These are phyloP conservation scores for Coemansia furcata DNA, from an alignment of 192 early-diverging fungal genomes.

Conservation along the genomic window DNA sequence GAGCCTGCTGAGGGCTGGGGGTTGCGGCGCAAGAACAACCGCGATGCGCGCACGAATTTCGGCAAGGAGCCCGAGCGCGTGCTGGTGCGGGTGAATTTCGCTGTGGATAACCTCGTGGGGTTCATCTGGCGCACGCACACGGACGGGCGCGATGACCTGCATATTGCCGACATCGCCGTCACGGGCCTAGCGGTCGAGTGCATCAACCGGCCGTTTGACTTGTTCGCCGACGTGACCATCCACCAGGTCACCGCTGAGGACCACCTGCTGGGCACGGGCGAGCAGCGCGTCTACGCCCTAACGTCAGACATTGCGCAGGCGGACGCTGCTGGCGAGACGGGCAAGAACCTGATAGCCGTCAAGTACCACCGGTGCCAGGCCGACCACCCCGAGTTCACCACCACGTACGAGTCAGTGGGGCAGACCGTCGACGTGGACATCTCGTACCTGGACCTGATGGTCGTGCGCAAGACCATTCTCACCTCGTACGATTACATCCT, in stretches of 20 bases:
- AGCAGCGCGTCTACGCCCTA: slow-evolving; percentile 38
- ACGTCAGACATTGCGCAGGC: slow-evolving; percentile 54
- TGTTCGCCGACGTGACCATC: slow-evolving; percentile 69
- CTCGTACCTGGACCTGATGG: slow-evolving; percentile 76
- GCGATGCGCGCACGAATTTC: slow-evolving; percentile 10
- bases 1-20: slow-evolving; percentile 5
- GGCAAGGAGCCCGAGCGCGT: slow-evolving; percentile 50
- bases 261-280: slow-evolving; percentile 23
- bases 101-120: slow-evolving; percentile 50
- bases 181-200: slow-evolving; percentile 70
- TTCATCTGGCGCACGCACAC: slow-evolving; percentile 51
- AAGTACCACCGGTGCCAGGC: slow-evolving; percentile 71
- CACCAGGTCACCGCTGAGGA: slow-evolving; percentile 80
- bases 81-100: slow-evolving; percentile 44
- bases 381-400: slow-evolving; percentile 67
- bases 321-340: slow-evolving; percentile 44
- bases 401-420: slow-evolving; percentile 73
- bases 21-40: slow-evolving; percentile 32
- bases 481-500: slow-evolving; percentile 82
- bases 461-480: slow-evolving; percentile 82
- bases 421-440: slow-evolving; percentile 78
- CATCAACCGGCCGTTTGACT: slow-evolving; percentile 61
- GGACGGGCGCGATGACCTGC: slow-evolving; percentile 41
- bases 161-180: slow-evolving; percentile 56
- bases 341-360: slow-evolving; percentile 67